Evolutionary conservation across 2,329 filamentous ascomycete species (phyloP), one percentile per base, ranked within the genome.

Genomic region (Pseudofabraea citricarpa): DNA sequence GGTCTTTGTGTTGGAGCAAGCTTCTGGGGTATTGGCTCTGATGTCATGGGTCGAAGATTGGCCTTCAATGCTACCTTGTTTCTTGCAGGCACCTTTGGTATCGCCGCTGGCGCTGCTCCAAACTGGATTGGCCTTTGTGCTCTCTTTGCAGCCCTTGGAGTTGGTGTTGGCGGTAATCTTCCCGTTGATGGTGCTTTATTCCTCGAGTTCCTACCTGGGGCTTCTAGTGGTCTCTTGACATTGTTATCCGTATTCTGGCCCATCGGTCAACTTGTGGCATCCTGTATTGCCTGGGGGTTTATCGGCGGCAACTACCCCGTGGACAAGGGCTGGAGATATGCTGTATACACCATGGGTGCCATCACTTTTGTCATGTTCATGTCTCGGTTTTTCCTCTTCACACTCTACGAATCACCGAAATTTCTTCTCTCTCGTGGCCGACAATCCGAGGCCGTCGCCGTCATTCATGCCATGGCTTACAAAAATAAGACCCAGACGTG

Each of bases 211-310:
- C 67, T 94, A 1, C 89, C 89, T 0, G 82, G 84, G 45, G 77
- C 82, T 0, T 84, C 80, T n/a, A 81, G 80, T 49, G 79, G 81
- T 23, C 73, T 93, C 12, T 69, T 93, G 22, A 93, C 87, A 0
- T 71, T 91, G 37, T 71, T 94, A n/a, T 89, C 85, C 6, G 77
- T 90, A 6, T 93, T 87, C 84, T 95, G 89, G 87, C 86, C 88
- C 0, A 67, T 94, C 15, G 89, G 88, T 5, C 87, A 93, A 58
- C 72, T 94, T 6, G 74, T 84, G 44, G 81, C 85, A 2, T 84
- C 81, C 3, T 64, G 86, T 5, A 71, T 87, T 37, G 87, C 84
- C 6, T 91, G 86, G 87, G 84, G 73, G 36, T 87, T 83, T 53
- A 83, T 93, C 44, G 79, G 83, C 21, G 79, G 7, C 6, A 46